Evolutionary conservation across 169 alveolate genomes (phyloP).

Genomic region (Plasmodium chabaudi): DNA sequence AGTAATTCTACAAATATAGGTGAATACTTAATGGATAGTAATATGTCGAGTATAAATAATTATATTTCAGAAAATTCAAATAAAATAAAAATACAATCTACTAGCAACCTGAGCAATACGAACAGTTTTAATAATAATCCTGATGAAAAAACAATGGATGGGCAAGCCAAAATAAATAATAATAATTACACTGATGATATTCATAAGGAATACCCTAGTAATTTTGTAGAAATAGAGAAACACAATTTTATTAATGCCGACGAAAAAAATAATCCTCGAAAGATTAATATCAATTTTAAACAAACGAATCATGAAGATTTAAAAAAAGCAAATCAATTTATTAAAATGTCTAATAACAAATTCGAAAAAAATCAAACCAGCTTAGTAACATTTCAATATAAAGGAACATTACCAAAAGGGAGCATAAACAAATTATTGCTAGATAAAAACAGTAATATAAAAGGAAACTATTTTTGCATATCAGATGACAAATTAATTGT

Average conservation of each 20-base stretch:
- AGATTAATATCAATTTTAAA: not conserved
- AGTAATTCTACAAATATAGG: conserved; percentile 38
- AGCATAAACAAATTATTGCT: conserved; percentile 2
- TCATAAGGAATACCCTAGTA: not conserved
- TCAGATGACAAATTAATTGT: conserved; percentile 13
- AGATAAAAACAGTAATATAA: conserved; percentile 20
- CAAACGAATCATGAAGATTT: not conserved
- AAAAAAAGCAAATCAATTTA: not conserved
- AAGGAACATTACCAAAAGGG: conserved; percentile 56
- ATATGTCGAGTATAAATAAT: conserved; percentile 26
- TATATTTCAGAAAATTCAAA: conserved; percentile 16
- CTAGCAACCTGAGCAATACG: not conserved
- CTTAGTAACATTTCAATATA: conserved; percentile 54
- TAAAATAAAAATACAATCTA: conserved; percentile 1
- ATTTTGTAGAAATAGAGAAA: not conserved
- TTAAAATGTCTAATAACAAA: not conserved
- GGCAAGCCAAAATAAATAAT: not conserved
- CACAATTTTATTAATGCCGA: too few relatives aligned
- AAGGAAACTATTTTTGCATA: conserved; percentile 35
- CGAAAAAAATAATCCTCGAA: not conserved
- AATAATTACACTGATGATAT: not conserved
- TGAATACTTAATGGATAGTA: conserved; percentile 36
- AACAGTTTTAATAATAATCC: not conserved
- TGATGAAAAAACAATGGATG: not conserved
- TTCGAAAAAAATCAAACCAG: not conserved